phyloP scores from a whole-genome alignment of 495 filamentous ascomycete genomes.

The Podospora comata region DNA sequence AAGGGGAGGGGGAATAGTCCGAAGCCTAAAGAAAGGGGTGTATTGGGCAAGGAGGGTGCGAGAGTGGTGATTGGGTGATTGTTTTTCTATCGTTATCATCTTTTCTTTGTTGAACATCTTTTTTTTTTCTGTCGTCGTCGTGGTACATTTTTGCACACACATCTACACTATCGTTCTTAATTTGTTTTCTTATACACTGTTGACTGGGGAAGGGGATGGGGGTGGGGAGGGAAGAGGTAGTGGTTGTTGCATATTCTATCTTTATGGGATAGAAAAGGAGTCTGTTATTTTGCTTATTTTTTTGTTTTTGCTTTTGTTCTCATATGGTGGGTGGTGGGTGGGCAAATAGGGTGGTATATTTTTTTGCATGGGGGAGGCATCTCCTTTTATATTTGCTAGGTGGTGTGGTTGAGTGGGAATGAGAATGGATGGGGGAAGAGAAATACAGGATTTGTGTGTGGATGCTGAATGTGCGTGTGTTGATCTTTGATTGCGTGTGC shows the following conservation, averaged over 20 bases:
- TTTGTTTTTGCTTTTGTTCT: too few relatives aligned
- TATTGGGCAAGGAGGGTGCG: constrained; percentile 92
- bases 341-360: background rate
- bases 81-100: background rate
- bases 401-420: background rate
- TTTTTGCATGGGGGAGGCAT: background rate
- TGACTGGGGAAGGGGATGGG: background rate
- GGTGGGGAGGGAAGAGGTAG: background rate
- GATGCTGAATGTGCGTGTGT: background rate
- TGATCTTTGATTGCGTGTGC: background rate
- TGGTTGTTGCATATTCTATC: background rate
- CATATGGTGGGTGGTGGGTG: too few relatives aligned
- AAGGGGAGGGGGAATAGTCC: constrained; percentile 88
- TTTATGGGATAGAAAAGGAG: background rate
- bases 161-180: background rate
- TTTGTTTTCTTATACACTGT: background rate
- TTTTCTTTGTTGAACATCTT: constrained; percentile 1
- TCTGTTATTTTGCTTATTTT: background rate
- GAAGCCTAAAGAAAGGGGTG: constrained; percentile 89
- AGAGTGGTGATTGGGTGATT: constrained; percentile 61
- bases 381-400: too few relatives aligned
- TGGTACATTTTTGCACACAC: background rate
- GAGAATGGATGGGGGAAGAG: background rate
- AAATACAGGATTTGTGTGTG: background rate
- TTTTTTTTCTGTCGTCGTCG: background rate